Evolutionary conservation across 2,329 filamentous ascomycete genomes (phyloP), one percentile per base, ranked within the genome.

Genomic region (Alternaria infectoria): DNA sequence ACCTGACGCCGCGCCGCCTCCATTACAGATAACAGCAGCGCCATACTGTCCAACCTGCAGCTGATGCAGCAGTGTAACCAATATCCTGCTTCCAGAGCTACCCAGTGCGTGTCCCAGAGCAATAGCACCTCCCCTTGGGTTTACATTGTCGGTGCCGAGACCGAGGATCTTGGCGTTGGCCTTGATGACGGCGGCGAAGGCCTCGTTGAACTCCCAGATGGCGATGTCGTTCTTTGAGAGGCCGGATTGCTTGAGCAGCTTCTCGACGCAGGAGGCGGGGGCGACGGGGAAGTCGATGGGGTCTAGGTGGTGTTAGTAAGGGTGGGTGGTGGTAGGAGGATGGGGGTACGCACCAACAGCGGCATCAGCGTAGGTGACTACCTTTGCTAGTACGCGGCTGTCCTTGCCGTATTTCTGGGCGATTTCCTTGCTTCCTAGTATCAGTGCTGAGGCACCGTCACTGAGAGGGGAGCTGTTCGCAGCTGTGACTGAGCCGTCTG

Each of bases 161-260:
- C 91, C 92, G 32, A 97, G 87, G 66, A 96, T 93, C 90, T 97
- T 94, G 74, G 93, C 91, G 77, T 98, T 97, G 45, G 95, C 94
- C 78, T 96, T 93, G 80, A 97, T 96, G 28, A 97, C 94, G 5
- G 92, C 93, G 26, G 96, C 95, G 78, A 99, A 99, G 0, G 96
- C 96, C 83, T 99, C 96, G 80, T 99, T 99, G 81, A 99, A 97
- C 80, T 98, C 96, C 95, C 96, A 98, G 21, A 97, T 84, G 6
- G 95, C 90, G 49, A 99, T 93, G 80, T 98, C 92, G 50, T 96
- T 91, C 81, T 94, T 93, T 68, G 89, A 93, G 70, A 99, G 94
- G 11, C 95, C 94, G 1, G 96, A 96, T 61, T 94, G 88, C 81
- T 93, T 88, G 54, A 99, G 86, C 11, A 94, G 94, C 73, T 97